These are phyloP conservation scores for Tilletia setariae DNA, from an alignment of 1,284 basidiomycete species.

Conservation along the genomic window DNA sequence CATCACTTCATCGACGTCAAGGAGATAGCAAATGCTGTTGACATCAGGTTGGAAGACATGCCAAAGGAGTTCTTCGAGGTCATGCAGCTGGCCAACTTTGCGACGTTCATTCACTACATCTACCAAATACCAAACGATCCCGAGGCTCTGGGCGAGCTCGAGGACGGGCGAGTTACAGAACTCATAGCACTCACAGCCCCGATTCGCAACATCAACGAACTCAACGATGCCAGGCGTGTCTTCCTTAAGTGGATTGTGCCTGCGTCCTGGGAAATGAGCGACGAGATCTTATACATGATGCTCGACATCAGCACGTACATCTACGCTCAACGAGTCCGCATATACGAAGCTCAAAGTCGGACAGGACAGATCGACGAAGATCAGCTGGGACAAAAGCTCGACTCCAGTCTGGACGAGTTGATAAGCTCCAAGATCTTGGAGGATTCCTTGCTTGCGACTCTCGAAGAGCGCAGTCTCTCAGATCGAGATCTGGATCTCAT, in stretches of 20 bases:
- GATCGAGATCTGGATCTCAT: slow-evolving; percentile 25
- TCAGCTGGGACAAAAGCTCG: slow-evolving; percentile 18
- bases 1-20: slow-evolving; percentile 39
- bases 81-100: slow-evolving; percentile 41
- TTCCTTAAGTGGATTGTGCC: slow-evolving; percentile 40
- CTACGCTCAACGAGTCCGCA: slow-evolving; percentile 32
- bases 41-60: slow-evolving; percentile 16
- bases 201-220: slow-evolving; percentile 31
- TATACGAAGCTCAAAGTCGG: slow-evolving; percentile 20
- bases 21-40: slow-evolving; percentile 27
- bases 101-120: slow-evolving; percentile 43
- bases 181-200: slow-evolving; percentile 25
- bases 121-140: slow-evolving; percentile 31
- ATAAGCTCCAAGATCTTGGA: slow-evolving; percentile 30
- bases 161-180: slow-evolving; percentile 23
- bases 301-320: slow-evolving; percentile 46
- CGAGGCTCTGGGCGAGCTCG: slow-evolving; percentile 20
- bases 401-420: slow-evolving; percentile 27
- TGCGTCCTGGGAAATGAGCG: slow-evolving; percentile 25
- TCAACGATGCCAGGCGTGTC: slow-evolving; percentile 37
- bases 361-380: slow-evolving; percentile 26
- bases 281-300: slow-evolving; percentile 34
- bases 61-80: slow-evolving; percentile 30
- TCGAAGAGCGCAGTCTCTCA: slow-evolving; percentile 27
- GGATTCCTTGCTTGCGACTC: slow-evolving; percentile 27